Evolutionary conservation across 345 rosid genomes (phyloP), one percentile per base, ranked within the genome.

Genomic region (Sisymbrium irio): DNA sequence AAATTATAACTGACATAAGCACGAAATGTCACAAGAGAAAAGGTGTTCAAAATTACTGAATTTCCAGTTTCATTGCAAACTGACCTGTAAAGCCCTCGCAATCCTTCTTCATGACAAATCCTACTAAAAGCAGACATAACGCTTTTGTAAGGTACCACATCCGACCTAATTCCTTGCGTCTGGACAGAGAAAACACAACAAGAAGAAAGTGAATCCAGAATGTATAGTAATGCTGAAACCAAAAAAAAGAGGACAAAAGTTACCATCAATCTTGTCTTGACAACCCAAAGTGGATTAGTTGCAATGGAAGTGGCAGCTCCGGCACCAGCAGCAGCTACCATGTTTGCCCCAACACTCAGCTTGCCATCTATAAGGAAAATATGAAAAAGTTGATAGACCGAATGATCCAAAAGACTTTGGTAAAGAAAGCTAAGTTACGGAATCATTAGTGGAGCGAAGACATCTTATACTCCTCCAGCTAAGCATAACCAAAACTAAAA

Each of bases 251-350:
- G 40, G 53, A 32, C 15, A 47, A 55, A 32, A 83, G 88, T 76
- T 67, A 92, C 99, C 85, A 92, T 96, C 66, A 92, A 88, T 71
- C 99, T 86, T 72, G 97, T 95, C 86, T 95, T 92, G 73, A 95
- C 99, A 82, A 92, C 99, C 99, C 99, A 95, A 65, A 95, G 81
- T 44, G 99, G 99, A 78, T 92, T 95, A 28, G 99, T 95, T 50
- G 83, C 79, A 66, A 87, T 77, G 66, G 97, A 81, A 28, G 99
- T 95, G 65, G 97, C 88, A 76, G 89, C 96, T 70, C 99, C 99
- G 56, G 99, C 98, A 15, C 96, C 88, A 20, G 94, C 96, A 70
- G 99, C 99, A 67, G 96, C 98, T 73, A 92, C 57, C 88, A 95
- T 82, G 76, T 92, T 88, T 77, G 85, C 84, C 14, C 99, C 86